Base-by-base conservation (phyloP, 192 early-diverging fungal species). In the Coemansia sp. region DNA sequence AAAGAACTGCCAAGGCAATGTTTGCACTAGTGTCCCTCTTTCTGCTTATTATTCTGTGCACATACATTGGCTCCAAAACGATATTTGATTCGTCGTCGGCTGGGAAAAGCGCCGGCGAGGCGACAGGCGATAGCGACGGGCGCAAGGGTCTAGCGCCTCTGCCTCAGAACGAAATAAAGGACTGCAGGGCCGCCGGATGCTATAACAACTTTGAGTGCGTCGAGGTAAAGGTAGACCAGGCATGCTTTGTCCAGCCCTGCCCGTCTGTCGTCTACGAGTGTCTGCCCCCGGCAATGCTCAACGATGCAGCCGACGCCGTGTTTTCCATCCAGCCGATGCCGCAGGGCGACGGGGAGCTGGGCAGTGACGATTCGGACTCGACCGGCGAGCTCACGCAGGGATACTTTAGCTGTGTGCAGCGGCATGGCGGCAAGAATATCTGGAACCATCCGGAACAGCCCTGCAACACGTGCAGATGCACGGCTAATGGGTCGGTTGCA, bases 391-490 rank as follows among this genome's bases (percentile, higher is more conserved):
- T 67, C 5, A 69, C 67, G 20, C 64, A 73, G 51, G 67, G 56
- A 16, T 79, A 65, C 58, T 70, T 61, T 30, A 35, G 60, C 9
- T 79, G 76, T 54, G 20, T 70, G 19, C 57, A 71, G 55, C 47
- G 53, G n/a, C 77, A 80, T 27, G 65, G 55, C 19, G 68, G 68
- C 10, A 61, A 32, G 60, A 39, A 34, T 27, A 34, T 42, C 28
- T 80, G 77, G 77, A 61, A 27, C 14, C 65, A 65, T 49, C 64
- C 67, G n/a, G 42, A 9, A 2, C 64, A 74, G 20, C 22, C 47
- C 6, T 80, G 77, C 62, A 80, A 80, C 46, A 70, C 62, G 0
- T 80, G 77, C 52, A 46, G 61, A 19, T 80, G 77, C 48, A 68
- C 65, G 30, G 39, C 56, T 13, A 27, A 13, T 11, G 77, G 77